Conservation (phyloP, 371 early-diverging fungal species). For the Fennellomyces sp. region DNA sequence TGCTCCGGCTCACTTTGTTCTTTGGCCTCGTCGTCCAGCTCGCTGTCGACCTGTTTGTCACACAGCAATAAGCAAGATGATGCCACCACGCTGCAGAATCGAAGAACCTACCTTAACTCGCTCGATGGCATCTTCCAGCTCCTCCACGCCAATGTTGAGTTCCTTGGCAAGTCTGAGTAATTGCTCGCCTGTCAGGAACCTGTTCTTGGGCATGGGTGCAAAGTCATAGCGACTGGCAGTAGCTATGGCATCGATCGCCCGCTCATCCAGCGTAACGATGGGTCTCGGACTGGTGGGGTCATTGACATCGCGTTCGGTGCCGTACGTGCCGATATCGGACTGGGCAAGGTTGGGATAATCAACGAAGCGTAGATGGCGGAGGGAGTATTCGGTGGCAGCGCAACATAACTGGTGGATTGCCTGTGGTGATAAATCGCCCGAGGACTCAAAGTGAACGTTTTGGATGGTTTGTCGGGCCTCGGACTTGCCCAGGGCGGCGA, state of each 20-base stretch:
- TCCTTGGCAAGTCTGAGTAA: constrained; percentile 17
- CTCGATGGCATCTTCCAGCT: constrained; percentile 15
- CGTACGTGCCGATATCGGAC: not conserved
- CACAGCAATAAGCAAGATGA: too few relatives aligned
- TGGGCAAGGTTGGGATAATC: constrained; percentile 10
- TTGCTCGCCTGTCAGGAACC: constrained; percentile 24
- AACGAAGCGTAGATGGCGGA: constrained; percentile 3
- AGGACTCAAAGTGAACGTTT: constrained; percentile 18
- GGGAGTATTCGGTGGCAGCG: not conserved
- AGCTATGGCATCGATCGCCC: constrained; percentile 23
- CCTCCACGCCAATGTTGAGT: constrained; percentile 6
- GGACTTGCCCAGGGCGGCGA: not conserved
- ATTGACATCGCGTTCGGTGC: not conserved
- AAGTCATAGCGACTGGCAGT: constrained; percentile 11
- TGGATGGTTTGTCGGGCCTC: not conserved
- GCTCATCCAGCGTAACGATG: constrained; percentile 10
- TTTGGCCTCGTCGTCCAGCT: not conserved
- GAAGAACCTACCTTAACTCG: constrained; percentile 23
- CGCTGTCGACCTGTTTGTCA: not conserved
- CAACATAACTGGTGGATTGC: constrained; percentile 24
- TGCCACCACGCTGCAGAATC: too few relatives aligned
- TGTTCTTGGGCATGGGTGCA: constrained; percentile 7
- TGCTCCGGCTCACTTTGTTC: not conserved
- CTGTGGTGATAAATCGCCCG: constrained; percentile 14
- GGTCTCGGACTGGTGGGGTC: not conserved